Conservation (phyloP, 768 basidiomycete species). For the Boletus barrowsii region DNA sequence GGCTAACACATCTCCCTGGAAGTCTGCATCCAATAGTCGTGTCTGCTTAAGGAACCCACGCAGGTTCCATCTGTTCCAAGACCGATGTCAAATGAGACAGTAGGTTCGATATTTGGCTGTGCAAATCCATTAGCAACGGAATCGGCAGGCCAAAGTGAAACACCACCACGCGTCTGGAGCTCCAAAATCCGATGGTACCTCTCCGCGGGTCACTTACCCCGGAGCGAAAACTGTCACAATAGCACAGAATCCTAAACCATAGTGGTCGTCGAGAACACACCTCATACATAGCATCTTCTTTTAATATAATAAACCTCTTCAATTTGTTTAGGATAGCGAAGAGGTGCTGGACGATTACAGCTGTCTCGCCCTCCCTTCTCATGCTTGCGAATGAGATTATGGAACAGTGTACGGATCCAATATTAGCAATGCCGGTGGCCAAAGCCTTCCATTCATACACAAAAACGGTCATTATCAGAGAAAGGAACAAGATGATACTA, state of each 20-base stretch:
- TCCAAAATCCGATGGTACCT: slow-evolving; percentile 70
- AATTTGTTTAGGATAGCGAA: slow-evolving; percentile 77
- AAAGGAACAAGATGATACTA: slow-evolving; percentile 66
- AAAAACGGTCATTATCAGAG: slow-evolving; percentile 69
- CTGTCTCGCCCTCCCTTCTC: slow-evolving; percentile 46
- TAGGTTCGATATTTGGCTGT: slow-evolving; percentile 64
- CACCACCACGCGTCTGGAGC: slow-evolving; percentile 54
- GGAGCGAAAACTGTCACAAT: slow-evolving; percentile 75
- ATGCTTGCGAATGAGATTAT: slow-evolving; percentile 71
- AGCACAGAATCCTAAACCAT: too few species aligned
- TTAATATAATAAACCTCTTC: too few species aligned
- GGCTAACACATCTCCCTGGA: slow-evolving; percentile 82
- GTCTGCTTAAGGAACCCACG: slow-evolving; percentile 78
- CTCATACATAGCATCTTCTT: too few species aligned
- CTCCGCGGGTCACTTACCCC: slow-evolving; percentile 75
- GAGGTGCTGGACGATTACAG: slow-evolving; percentile 57
- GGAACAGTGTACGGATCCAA: slow-evolving; percentile 73
- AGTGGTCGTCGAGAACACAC: too few species aligned
- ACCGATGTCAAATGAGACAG: slow-evolving; percentile 75
- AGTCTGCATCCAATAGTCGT: slow-evolving; percentile 70
- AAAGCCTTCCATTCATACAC: slow-evolving; percentile 68
- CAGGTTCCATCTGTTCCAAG: slow-evolving; percentile 65
- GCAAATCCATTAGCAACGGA: slow-evolving; percentile 1
- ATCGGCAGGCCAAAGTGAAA: not conserved
- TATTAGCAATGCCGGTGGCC: slow-evolving; percentile 61